Base-by-base conservation (phyloP, 2,329 filamentous ascomycete genomes). In the Pezicula rhizophila region DNA sequence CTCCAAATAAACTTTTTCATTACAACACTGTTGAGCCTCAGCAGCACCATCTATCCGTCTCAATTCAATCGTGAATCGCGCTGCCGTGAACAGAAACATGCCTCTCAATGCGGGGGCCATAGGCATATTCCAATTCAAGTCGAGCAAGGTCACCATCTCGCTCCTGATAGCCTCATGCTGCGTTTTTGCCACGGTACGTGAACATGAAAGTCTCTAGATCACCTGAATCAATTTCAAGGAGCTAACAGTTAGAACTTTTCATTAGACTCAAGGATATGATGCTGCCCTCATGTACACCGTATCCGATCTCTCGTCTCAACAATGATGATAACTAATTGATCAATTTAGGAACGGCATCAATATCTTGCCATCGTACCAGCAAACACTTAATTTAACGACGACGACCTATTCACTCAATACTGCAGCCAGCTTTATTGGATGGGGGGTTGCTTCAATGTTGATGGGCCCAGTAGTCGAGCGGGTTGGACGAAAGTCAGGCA, bases 221-320 rank as follows among this genome's bases (percentile, higher is more conserved):
- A 4, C 23, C 23, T 23, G 3, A 23, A 23, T 5, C 23, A 23
- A 23, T 23, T 23, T 23, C 23, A 23, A 23, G 5, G 2, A 23
- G 6, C 23, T 23, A 37, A 37, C 4, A 3, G 11, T 6, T 5
- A 15, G 4, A 37, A 5, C 39, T 14, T 37, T 53, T 57, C 3
- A 23, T 23, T 7, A 44, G 34, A 56, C 51, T 53, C 50, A 45
- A 31, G 47, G 34, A 49, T 34, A 48, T 26, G 38, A 43, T 25
- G 33, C 18, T 25, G 33, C 48, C n/a, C 20, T 34, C 31, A 46
- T 46, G 34, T 23, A 23, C 6, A 7, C 23, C 23, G 23, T 2
- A 5, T 23, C 23, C 23, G 5, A 23, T 23, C 23, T 23, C 23
- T 5, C 23, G 4, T 23, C 4, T 23, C 23, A 7, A 3, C 23